Evolutionary conservation across 257 asterid species (phyloP).

Genomic region (Nicotiana benthamiana): DNA sequence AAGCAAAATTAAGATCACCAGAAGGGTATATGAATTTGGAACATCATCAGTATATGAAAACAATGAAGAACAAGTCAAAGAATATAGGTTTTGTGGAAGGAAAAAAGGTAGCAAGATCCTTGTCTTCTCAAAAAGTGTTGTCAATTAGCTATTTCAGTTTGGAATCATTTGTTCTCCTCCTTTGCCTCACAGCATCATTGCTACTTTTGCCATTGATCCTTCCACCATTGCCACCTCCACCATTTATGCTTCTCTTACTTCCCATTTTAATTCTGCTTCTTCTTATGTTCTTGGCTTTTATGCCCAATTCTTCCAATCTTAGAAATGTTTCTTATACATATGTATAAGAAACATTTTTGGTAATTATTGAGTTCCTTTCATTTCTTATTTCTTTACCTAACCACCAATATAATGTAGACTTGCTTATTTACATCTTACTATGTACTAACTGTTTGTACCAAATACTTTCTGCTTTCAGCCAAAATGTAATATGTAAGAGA

Average conservation of each 20-base stretch:
- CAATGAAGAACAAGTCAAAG: background rate
- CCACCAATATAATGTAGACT: background rate
- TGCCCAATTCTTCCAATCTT: conserved; percentile 30
- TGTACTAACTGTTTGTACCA: background rate
- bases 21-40: background rate
- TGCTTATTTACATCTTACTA: background rate
- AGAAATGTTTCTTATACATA: conserved; percentile 7
- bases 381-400: background rate
- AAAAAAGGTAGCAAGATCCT: background rate
- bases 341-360: no score
- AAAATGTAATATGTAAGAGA: background rate
- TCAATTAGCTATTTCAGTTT: conserved; percentile 35
- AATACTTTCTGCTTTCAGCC: background rate
- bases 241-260: conserved; percentile 50
- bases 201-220: conserved; percentile 57
- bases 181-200: conserved; percentile 50
- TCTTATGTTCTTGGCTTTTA: conserved; percentile 64
- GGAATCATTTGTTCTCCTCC: conserved; percentile 44
- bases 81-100: background rate
- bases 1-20: background rate
- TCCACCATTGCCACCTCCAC: conserved; percentile 84
- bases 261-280: conserved; percentile 46
- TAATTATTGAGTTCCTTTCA: background rate
- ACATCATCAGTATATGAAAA: background rate
- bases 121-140: conserved; percentile 13